These are phyloP conservation scores for Cerrena zonata DNA, from an alignment of 1,284 basidiomycete species.

Conservation along the genomic window DNA sequence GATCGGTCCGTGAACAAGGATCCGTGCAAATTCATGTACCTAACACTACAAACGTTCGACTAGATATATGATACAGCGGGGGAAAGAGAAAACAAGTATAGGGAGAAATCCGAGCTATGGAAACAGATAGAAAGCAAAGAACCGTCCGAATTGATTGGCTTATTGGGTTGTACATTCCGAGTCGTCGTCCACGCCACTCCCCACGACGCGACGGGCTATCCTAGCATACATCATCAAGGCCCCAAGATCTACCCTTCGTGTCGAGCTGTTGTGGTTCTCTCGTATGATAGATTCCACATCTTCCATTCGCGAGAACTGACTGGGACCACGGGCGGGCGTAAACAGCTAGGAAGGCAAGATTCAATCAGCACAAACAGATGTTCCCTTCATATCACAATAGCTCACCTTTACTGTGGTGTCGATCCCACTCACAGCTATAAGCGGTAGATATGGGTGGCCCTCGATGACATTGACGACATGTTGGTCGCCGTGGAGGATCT, in stretches of 20 bases:
- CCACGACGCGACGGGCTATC: constrained; percentile 22
- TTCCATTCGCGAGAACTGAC: constrained; percentile 47
- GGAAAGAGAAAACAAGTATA: background rate
- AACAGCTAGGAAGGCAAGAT: constrained; percentile 74
- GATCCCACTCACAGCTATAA: constrained; percentile 85
- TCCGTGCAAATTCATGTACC: background rate
- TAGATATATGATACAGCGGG: background rate
- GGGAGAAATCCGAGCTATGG: background rate
- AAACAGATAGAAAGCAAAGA: background rate
- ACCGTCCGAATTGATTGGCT: too few species aligned
- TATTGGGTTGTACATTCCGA: constrained; percentile 11
- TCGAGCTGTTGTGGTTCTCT: constrained; percentile 38
- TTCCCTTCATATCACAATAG: too few species aligned
- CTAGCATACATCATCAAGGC: constrained; percentile 32
- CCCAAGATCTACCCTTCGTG: constrained; percentile 27
- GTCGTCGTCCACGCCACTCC: constrained; percentile 4
- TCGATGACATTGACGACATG: constrained; percentile 84
- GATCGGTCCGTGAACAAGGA: constrained; percentile 1
- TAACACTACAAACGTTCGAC: background rate
- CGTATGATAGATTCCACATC: constrained; percentile 51
- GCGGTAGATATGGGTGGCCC: constrained; percentile 73
- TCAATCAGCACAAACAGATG: too few species aligned
- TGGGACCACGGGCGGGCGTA: constrained; percentile 47
- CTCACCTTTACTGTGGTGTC: constrained; percentile 81
- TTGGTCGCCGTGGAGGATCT: constrained; percentile 80